These are phyloP conservation scores for Ustilago xerochloae DNA, from an alignment of 1,284 basidiomycete species.

Conservation along the genomic window DNA sequence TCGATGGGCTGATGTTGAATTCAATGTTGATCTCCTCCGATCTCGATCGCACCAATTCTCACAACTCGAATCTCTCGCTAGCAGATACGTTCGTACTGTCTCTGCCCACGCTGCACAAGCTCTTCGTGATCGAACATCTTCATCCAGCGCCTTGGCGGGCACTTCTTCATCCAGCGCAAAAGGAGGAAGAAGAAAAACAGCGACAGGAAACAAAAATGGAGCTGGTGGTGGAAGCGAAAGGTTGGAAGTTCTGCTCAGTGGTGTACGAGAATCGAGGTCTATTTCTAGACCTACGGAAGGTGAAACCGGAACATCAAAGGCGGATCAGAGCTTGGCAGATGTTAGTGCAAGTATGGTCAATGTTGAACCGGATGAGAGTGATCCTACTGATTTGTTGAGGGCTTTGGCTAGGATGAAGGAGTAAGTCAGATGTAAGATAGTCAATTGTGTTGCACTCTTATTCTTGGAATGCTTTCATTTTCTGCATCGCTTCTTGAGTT, in stretches of 20 bases:
- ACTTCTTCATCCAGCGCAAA: slow-evolving; percentile 28
- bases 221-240: slow-evolving; percentile 33
- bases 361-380: slow-evolving; percentile 52
- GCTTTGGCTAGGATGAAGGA: slow-evolving; percentile 37
- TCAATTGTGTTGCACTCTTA: no score
- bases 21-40: slow-evolving; percentile 48
- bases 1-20: slow-evolving; percentile 50
- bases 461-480: neutral
- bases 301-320: slow-evolving; percentile 2
- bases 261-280: slow-evolving; percentile 46
- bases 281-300: slow-evolving; percentile 9
- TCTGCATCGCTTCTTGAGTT: neutral
- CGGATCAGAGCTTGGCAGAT: slow-evolving; percentile 30
- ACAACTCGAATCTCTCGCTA: slow-evolving; percentile 47
- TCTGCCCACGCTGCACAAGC: slow-evolving; percentile 52
- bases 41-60: slow-evolving; percentile 47
- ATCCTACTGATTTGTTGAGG: slow-evolving; percentile 44
- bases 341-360: slow-evolving; percentile 21
- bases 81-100: slow-evolving; percentile 44
- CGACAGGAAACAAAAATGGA: slow-evolving; percentile 6
- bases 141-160: slow-evolving; percentile 34
- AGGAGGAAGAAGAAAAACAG: slow-evolving; percentile 26
- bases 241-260: slow-evolving; percentile 46
- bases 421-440: neutral
- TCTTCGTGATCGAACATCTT: slow-evolving; percentile 43